A percentile compares a stretch with the other conserved stretches of the same genome.
These are phyloP conservation scores for Coniella vitis DNA, from an alignment of 2,329 filamentous ascomycete species.

Conservation along the genomic window DNA sequence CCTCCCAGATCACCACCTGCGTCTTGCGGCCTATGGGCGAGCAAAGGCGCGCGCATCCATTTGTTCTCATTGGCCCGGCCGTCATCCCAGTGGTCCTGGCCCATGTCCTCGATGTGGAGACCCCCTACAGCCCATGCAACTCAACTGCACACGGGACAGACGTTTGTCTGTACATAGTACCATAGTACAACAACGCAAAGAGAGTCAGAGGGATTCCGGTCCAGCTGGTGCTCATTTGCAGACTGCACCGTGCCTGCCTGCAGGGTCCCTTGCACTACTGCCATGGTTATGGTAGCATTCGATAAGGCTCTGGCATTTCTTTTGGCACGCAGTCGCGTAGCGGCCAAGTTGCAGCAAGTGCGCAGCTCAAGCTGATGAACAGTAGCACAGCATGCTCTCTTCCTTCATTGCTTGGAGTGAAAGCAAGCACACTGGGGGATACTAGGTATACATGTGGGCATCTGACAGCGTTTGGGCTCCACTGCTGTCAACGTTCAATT, in stretches of 20 bases:
- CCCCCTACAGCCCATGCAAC: slow-evolving; percentile 11
- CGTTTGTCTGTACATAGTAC: slow-evolving; percentile 9
- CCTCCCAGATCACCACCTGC: slow-evolving; percentile 15
- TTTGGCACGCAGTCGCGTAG: too few relatives aligned
- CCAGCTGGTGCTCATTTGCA: background rate
- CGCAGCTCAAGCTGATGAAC: too few relatives aligned
- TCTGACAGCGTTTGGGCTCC: background rate
- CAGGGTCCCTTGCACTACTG: background rate
- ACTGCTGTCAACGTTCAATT: slow-evolving; percentile 7
- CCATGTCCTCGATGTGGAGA: slow-evolving; percentile 14
- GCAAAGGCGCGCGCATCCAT: slow-evolving; percentile 14
- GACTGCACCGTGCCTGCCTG: slow-evolving; percentile 6
- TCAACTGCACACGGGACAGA: slow-evolving; percentile 13
- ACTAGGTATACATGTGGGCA: too few relatives aligned
- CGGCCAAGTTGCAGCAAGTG: too few relatives aligned
- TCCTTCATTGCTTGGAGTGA: too few relatives aligned
- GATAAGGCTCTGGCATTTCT: too few relatives aligned
- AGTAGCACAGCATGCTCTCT: too few relatives aligned
- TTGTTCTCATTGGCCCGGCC: slow-evolving; percentile 14
- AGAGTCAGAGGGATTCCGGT: too few relatives aligned
- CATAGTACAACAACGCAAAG: background rate
- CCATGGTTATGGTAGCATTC: too few relatives aligned
- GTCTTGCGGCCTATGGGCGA: slow-evolving; percentile 14
- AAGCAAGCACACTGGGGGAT: background rate
- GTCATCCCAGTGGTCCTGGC: slow-evolving; percentile 12